Conservation (phyloP, 352 stramenopile species). For the Globisporangium middletonii region DNA sequence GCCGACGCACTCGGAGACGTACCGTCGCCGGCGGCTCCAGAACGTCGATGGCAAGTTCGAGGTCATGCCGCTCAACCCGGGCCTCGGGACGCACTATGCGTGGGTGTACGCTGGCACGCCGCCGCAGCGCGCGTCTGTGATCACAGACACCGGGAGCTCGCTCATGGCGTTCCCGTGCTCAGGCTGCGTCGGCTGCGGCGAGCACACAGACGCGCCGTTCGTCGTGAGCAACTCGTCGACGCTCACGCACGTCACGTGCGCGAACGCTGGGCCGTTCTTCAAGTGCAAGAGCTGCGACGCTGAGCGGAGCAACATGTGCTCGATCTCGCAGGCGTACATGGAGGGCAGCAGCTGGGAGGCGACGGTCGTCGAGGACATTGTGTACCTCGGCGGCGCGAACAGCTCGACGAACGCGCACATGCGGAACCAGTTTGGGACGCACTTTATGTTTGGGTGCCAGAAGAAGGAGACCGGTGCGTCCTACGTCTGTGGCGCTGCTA, state of each 20-base stretch:
- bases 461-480: slow-evolving; percentile 52
- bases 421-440: slow-evolving; percentile 60
- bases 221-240: slow-evolving; percentile 52
- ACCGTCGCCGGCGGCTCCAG: slow-evolving; percentile 31
- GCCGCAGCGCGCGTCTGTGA: slow-evolving; percentile 75
- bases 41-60: slow-evolving; percentile 35
- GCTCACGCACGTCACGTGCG: slow-evolving; percentile 63
- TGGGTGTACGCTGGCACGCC: slow-evolving; percentile 80
- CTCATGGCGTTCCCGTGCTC: slow-evolving; percentile 82
- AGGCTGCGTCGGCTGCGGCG: slow-evolving; percentile 53
- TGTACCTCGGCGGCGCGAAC: slow-evolving; percentile 62
- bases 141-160: slow-evolving; percentile 74
- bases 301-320: slow-evolving; percentile 37
- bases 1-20: slow-evolving; percentile 23
- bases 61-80: slow-evolving; percentile 55
- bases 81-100: slow-evolving; percentile 80
- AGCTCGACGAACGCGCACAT: slow-evolving; percentile 41
- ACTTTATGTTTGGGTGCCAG: slow-evolving; percentile 82
- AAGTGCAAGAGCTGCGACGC: slow-evolving; percentile 42
- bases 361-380: slow-evolving; percentile 71
- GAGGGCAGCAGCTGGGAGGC: slow-evolving; percentile 84
- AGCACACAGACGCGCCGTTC: slow-evolving; percentile 75
- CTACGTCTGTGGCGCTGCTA: background rate
- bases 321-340: slow-evolving; percentile 75
- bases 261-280: slow-evolving; percentile 35